A percentile compares a stretch with the other conserved stretches of the same genome.
phyloP scores from a whole-genome alignment of 176 grass and related monocot species.

The Aechmea fasciata region DNA sequence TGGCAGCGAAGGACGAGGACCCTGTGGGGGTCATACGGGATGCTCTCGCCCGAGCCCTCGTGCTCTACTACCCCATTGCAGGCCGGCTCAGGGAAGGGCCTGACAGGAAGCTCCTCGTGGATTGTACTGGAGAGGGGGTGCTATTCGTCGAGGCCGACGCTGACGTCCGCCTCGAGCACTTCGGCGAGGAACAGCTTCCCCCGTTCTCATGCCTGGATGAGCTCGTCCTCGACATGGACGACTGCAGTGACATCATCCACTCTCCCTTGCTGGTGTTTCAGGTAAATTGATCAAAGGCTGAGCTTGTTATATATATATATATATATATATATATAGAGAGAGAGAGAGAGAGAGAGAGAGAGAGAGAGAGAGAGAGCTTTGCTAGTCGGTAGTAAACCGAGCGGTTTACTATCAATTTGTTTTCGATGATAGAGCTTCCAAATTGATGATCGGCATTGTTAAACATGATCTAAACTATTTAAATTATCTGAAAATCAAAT shows the following conservation, averaged over 20 bases:
- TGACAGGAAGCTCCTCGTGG: not conserved
- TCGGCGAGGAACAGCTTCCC: not conserved
- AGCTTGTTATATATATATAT: no score
- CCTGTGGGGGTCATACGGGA: not conserved
- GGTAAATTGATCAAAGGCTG: not conserved
- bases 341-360: no score
- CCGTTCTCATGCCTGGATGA: not conserved
- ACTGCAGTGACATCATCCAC: not conserved
- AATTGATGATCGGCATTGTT: no score
- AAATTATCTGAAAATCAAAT: no score
- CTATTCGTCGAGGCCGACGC: not conserved
- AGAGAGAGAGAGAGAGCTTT: no score
- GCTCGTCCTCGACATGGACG: not conserved
- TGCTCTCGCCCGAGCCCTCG: not conserved
- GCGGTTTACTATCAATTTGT: no score
- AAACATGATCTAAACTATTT: no score
- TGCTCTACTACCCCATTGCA: slow-evolving; percentile 1
- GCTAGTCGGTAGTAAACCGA: no score
- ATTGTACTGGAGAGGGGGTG: slow-evolving; percentile 6
- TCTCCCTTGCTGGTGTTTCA: not conserved
- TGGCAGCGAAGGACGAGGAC: not conserved
- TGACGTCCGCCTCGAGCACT: not conserved
- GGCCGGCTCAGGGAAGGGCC: not conserved
- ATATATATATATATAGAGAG: no score
- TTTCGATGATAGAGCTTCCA: no score